A percentile compares a stretch with the other conserved stretches of the same genome.
phyloP scores from a whole-genome alignment of 805 yeast genomes.

The Metschnikowia henanensis region DNA sequence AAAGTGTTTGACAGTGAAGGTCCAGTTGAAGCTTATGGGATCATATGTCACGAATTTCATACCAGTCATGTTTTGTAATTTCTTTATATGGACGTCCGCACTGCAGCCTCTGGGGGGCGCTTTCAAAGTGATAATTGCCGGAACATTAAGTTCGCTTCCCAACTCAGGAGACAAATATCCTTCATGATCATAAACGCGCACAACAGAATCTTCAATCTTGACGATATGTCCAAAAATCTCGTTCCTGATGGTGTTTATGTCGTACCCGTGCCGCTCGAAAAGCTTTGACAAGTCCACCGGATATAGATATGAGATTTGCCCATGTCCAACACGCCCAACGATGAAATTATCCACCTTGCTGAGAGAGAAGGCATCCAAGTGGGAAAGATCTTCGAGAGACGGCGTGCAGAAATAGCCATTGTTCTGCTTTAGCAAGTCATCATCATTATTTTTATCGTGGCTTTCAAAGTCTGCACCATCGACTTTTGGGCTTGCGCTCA shows the following conservation, averaged over 20 bases:
- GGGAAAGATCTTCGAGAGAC: slow-evolving; percentile 47
- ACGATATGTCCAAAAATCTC: slow-evolving; percentile 38
- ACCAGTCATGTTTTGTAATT: slow-evolving; percentile 55
- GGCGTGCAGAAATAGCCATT: slow-evolving; percentile 76
- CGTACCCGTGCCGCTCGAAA: slow-evolving; percentile 37
- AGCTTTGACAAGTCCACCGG: slow-evolving; percentile 70
- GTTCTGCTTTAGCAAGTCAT: neutral
- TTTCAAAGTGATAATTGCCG: slow-evolving; percentile 71
- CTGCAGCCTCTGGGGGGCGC: slow-evolving; percentile 52
- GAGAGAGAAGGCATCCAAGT: slow-evolving; percentile 47
- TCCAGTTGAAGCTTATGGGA: slow-evolving; percentile 72
- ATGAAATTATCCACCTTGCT: slow-evolving; percentile 60
- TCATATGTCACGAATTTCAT: slow-evolving; percentile 82
- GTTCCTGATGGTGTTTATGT: slow-evolving; percentile 37
- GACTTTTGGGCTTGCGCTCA: neutral
- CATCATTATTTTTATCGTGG: neutral
- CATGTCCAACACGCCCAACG: slow-evolving; percentile 66
- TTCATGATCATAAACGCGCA: slow-evolving; percentile 65
- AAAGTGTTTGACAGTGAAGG: slow-evolving; percentile 84
- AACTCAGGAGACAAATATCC: slow-evolving; percentile 48
- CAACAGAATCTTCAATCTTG: slow-evolving; percentile 47
- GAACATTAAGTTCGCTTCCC: slow-evolving; percentile 74
- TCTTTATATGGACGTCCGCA: slow-evolving; percentile 46
- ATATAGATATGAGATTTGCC: slow-evolving; percentile 61
- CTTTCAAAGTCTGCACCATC: neutral